Base-by-base conservation (phyloP, 495 filamentous ascomycete species). In the Lophium mytilinum region DNA sequence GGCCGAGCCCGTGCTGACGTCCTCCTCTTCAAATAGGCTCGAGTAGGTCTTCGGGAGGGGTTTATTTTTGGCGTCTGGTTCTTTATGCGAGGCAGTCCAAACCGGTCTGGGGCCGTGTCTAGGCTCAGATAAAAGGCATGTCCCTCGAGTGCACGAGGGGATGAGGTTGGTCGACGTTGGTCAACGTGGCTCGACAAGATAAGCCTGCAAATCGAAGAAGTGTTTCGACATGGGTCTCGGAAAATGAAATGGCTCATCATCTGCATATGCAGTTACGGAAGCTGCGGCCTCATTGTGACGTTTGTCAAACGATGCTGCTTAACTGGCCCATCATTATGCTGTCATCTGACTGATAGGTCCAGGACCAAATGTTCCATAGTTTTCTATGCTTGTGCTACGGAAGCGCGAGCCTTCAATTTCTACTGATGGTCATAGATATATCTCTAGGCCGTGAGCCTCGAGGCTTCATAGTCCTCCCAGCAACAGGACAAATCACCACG, bases 251-350 rank as follows among this genome's bases (percentile, higher is more conserved):
- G 17, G 17, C 45, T 24, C 21, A 48, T 18, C 33, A 48, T 24
- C 33, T 48, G 33, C 45, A 48, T 8, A 24, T 48, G 45, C 33
- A 24, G 21, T 24, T 24, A 24, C 45, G 45, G 45, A 48, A 24
- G 21, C 21, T 48, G 33, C 45, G 17, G 33, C 21, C 41, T 45
- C 41, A 45, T n/a, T 19, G 19, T 19, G 41, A 15, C 15, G 41
- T 45, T 45, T 30, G 45, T 48, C 43, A 47, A 48, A 24, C 45
- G 45, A 48, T 48, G 45, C 45, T 48, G 45, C 43, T 48, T 21
- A 4, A 10, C 33, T 14, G 15, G 33, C 45, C 43, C 10, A 48
- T 24, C 45, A 48, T 30, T 2, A 30, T 10, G 45, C 45, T 30
- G 33, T 48, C 15, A 48, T 48, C 21, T 48, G 45, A 48, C 11